A percentile compares a stretch with the other conserved stretches of the same genome.
Evolutionary conservation across 2,329 filamentous ascomycete genomes (phyloP).

Genomic region (Parascedosporium putredinis): DNA sequence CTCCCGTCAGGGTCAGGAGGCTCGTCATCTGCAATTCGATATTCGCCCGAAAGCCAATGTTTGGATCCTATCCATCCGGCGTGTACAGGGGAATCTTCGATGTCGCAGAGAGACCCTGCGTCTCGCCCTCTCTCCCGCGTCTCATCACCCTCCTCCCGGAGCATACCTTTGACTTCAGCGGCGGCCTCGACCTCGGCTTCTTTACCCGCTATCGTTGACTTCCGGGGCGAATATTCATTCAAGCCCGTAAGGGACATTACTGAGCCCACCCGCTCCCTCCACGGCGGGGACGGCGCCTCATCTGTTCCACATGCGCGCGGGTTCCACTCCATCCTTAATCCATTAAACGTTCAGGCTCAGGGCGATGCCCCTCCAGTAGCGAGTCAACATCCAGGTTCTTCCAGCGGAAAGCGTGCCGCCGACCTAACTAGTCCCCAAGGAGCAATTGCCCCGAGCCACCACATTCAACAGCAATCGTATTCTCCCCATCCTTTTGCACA

Average conservation of each 20-base stretch:
- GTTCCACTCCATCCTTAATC: slow-evolving; percentile 2
- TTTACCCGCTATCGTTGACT: neutral
- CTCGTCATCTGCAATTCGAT: neutral
- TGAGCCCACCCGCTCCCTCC: neutral
- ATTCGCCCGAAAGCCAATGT: neutral
- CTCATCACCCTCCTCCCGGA: neutral
- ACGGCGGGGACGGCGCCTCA: neutral
- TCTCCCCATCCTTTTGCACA: neutral
- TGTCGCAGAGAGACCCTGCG: slow-evolving; percentile 1
- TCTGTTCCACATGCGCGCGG: neutral
- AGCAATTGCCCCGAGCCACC: neutral
- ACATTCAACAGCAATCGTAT: neutral
- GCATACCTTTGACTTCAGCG: neutral
- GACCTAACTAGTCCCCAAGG: neutral
- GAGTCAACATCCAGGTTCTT: neutral
- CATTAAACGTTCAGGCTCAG: neutral
- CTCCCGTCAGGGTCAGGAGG: neutral
- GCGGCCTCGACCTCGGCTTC: neutral
- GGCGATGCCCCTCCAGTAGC: neutral
- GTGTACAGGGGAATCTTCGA: slow-evolving; percentile 1
- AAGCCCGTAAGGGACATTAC: neutral
- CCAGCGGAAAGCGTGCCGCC: neutral
- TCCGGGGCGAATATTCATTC: neutral
- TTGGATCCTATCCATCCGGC: neutral
- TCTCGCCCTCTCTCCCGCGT: slow-evolving; percentile 2